These are phyloP conservation scores for Flaveria sonorensis DNA, from an alignment of 129 eudicot genomes.

Conservation along the genomic window DNA sequence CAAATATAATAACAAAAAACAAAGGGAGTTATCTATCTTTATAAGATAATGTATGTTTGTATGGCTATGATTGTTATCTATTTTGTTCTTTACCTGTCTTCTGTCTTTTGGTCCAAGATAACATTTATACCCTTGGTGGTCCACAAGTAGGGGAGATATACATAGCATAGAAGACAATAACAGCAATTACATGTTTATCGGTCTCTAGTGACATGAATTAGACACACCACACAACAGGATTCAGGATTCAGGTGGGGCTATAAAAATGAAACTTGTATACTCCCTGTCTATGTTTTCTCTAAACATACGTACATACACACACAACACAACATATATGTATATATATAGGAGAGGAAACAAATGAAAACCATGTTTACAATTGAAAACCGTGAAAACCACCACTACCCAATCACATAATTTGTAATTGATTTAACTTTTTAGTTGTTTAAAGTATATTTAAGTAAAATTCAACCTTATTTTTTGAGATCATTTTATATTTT, in stretches of 20 bases:
- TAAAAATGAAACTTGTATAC: conserved; percentile 37
- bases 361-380: too few species aligned
- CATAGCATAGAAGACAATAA: conserved; percentile 56
- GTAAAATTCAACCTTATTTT: too few species aligned
- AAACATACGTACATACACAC: not conserved
- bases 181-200: conserved; percentile 60
- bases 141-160: conserved; percentile 53
- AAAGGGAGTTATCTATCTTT: not conserved
- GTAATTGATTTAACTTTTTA: too few species aligned
- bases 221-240: conserved; percentile 35
- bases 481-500: too few species aligned
- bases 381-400: too few species aligned
- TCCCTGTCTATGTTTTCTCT: conserved; percentile 35
- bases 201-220: conserved; percentile 48
- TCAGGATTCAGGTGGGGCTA: conserved; percentile 40
- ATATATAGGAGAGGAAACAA: too few species aligned
- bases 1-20: not conserved
- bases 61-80: conserved; percentile 31
- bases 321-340: too few species aligned
- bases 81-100: conserved; percentile 31
- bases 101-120: conserved; percentile 35
- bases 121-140: conserved; percentile 41
- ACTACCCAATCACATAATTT: too few species aligned
- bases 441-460: too few species aligned
- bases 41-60: not conserved